Evolutionary conservation across 176 grass and related monocot species (phyloP).

Genomic region (Oryza officinalis): DNA sequence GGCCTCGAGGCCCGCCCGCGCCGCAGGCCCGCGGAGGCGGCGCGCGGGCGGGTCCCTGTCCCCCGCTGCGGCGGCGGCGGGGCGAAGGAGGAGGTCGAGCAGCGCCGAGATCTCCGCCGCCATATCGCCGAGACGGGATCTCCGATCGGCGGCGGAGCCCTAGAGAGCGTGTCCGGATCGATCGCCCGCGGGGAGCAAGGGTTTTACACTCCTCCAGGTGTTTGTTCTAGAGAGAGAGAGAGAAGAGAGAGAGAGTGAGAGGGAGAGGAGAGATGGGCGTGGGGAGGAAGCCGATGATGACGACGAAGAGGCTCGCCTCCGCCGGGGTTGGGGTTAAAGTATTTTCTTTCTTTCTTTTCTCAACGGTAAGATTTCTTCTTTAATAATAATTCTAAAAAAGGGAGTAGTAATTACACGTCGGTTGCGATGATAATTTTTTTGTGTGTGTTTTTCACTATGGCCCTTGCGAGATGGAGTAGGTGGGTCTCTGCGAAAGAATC

Average conservation of each 20-base stretch:
- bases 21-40: constrained; percentile 27
- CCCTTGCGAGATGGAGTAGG: too few species aligned
- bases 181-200: constrained; percentile 28
- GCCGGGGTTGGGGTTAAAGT: not conserved
- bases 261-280: not conserved
- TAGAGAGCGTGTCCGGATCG: constrained; percentile 8
- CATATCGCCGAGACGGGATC: constrained; percentile 43
- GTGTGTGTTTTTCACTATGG: not conserved
- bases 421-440: not conserved
- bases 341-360: not conserved
- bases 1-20: constrained; percentile 40
- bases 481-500: too few species aligned
- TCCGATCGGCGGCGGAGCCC: constrained; percentile 42
- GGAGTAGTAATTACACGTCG: too few species aligned
- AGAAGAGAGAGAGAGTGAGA: not conserved
- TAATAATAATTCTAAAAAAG: too few species aligned
- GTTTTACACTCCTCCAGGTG: constrained; percentile 26
- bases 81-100: constrained; percentile 43
- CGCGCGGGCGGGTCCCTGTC: constrained; percentile 31
- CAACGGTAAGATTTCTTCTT: too few species aligned
- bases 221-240: constrained; percentile 11
- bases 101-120: constrained; percentile 58
- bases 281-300: constrained; percentile 8
- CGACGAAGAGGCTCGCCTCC: not conserved
- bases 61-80: not conserved